These are phyloP conservation scores for Hypoxylon sp. DNA, from an alignment of 2,329 filamentous ascomycete genomes.

Conservation along the genomic window DNA sequence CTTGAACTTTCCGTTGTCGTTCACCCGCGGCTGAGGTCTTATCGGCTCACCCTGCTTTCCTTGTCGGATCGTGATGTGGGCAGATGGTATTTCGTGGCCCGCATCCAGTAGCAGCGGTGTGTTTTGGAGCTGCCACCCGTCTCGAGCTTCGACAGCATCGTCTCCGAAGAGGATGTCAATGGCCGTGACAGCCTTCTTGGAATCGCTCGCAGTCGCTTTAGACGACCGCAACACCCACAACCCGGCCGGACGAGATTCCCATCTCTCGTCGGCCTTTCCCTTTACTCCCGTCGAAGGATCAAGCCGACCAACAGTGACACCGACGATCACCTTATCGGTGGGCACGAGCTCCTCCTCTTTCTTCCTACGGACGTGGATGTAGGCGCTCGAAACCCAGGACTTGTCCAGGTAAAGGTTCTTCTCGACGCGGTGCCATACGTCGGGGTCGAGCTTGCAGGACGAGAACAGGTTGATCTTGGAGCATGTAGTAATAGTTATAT, in stretches of 20 bases:
- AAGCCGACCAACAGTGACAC: conserved; percentile 76
- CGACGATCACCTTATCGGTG: conserved; percentile 80
- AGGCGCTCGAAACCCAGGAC: conserved; percentile 78
- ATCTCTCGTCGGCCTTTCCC: conserved; percentile 66
- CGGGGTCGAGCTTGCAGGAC: conserved; percentile 75
- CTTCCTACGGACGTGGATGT: conserved; percentile 82
- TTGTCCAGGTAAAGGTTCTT: conserved; percentile 86
- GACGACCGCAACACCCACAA: conserved; percentile 83
- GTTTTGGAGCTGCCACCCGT: conserved; percentile 82
- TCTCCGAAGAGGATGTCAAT: conserved; percentile 89
- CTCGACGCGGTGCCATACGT: conserved; percentile 81
- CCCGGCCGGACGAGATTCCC: conserved; percentile 80
- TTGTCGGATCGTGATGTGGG: conserved; percentile 79
- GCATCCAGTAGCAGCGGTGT: conserved; percentile 76
- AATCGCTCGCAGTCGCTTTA: conserved; percentile 77
- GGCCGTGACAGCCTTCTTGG: conserved; percentile 76
- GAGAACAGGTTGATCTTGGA: conserved; percentile 77
- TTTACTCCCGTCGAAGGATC: conserved; percentile 69
- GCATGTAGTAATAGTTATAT: conserved; percentile 81
- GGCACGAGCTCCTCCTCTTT: conserved; percentile 81
- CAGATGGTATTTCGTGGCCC: conserved; percentile 67
- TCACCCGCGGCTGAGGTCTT: conserved; percentile 78
- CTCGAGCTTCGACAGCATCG: conserved; percentile 88
- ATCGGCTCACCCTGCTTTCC: conserved; percentile 70
- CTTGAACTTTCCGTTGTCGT: conserved; percentile 93